These are phyloP conservation scores for Glycyrrhiza uralensis DNA, from an alignment of 306 rosid genomes.

Conservation along the genomic window DNA sequence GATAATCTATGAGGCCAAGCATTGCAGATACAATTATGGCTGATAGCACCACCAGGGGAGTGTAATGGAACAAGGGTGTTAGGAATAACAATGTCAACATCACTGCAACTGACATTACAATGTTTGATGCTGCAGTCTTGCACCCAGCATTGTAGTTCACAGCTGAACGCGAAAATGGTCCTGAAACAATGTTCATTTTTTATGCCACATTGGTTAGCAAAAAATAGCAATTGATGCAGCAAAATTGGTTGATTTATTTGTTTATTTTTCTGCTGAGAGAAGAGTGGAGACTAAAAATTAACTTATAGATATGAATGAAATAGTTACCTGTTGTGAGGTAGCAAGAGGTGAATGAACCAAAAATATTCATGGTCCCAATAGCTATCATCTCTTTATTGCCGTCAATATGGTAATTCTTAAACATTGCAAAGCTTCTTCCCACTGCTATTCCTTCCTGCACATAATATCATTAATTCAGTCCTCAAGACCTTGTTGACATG, in stretches of 20 bases:
- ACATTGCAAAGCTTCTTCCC: slow-evolving; percentile 96
- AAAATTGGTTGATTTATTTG: not conserved
- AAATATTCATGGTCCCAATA: slow-evolving; percentile 86
- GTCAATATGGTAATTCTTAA: slow-evolving; percentile 83
- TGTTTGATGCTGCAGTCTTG: slow-evolving; percentile 88
- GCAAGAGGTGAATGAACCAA: slow-evolving; percentile 91
- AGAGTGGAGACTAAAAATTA: no score
- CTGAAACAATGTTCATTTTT: slow-evolving; percentile 42
- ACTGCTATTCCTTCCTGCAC: slow-evolving; percentile 98
- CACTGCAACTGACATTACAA: slow-evolving; percentile 82
- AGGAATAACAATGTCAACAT: slow-evolving; percentile 83
- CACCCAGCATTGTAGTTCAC: slow-evolving; percentile 96
- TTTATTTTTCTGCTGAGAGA: not conserved
- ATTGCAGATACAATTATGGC: slow-evolving; percentile 86
- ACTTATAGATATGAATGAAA: not conserved
- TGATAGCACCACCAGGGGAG: slow-evolving; percentile 81
- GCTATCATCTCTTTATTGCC: slow-evolving; percentile 99
- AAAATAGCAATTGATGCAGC: not conserved
- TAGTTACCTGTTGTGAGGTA: slow-evolving; percentile 80
- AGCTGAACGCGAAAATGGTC: slow-evolving; percentile 90
- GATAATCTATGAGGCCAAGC: slow-evolving; percentile 85
- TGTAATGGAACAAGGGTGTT: slow-evolving; percentile 88
- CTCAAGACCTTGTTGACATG: not conserved
- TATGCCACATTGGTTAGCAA: slow-evolving; percentile 4
- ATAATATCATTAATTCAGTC: not conserved